Conservation (phyloP, 108 stramenopile species). For the Fistulifera pelliculosa region DNA sequence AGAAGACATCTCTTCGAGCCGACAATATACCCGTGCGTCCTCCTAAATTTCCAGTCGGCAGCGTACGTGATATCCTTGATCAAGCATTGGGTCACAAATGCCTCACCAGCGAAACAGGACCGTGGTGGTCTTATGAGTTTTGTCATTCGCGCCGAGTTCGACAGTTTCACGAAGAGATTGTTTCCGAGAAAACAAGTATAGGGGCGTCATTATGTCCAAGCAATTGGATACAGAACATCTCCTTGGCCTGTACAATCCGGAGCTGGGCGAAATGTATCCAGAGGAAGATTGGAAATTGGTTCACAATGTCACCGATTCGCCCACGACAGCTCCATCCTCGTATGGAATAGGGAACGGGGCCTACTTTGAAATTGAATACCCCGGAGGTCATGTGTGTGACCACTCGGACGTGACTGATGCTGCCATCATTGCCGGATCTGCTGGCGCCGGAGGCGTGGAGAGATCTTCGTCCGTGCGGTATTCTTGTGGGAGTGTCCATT, state of each 20-base stretch:
- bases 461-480: constrained; percentile 68
- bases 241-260: constrained; percentile 43
- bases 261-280: constrained; percentile 23
- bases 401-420: constrained; percentile 67
- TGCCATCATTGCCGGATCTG: constrained; percentile 65
- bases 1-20: too few relatives aligned
- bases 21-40: too few relatives aligned
- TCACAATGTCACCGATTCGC: constrained; percentile 41
- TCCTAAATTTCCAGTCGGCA: neutral
- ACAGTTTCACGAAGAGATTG: constrained; percentile 56
- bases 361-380: constrained; percentile 63
- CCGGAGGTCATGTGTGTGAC: constrained; percentile 59
- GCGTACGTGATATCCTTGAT: constrained; percentile 40
- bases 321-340: too few relatives aligned
- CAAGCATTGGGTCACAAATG: constrained; percentile 21
- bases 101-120: constrained; percentile 3
- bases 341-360: constrained; percentile 50
- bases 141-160: constrained; percentile 52
- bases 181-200: neutral
- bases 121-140: constrained; percentile 69
- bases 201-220: constrained; percentile 13
- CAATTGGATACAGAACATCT: constrained; percentile 33
- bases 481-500: constrained; percentile 48
- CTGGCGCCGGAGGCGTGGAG: constrained; percentile 45
- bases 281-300: constrained; percentile 61